Evolutionary conservation across 352 stramenopile species (phyloP).

Genomic region (Chrysophaeum taylorii): DNA sequence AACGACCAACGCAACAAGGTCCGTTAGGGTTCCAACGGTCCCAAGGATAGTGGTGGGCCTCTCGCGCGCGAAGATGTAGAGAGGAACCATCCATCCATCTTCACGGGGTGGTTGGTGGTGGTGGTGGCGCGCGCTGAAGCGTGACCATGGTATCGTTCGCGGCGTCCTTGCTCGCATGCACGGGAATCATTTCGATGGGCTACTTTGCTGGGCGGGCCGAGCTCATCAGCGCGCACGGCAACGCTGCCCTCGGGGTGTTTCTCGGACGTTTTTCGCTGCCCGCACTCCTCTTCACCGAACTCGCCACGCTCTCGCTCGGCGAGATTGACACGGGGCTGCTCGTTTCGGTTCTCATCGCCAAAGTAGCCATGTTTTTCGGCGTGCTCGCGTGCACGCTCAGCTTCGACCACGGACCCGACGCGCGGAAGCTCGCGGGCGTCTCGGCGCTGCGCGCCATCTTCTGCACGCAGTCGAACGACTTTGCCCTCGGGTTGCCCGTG

Average conservation of each 20-base stretch:
- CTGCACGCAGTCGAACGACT: slow-evolving; percentile 17
- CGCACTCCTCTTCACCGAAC: neutral
- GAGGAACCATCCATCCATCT: too few species aligned
- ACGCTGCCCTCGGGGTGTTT: neutral
- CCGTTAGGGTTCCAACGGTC: too few species aligned
- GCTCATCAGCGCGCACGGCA: neutral
- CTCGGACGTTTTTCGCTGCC: slow-evolving; percentile 9
- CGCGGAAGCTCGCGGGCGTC: neutral
- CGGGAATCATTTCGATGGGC: neutral
- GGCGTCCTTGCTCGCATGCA: neutral
- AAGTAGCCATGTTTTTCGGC: neutral
- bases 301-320: neutral
- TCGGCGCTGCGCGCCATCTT: slow-evolving; percentile 9
- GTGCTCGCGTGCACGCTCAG: neutral
- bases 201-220: neutral
- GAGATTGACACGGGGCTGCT: neutral
- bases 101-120: too few species aligned
- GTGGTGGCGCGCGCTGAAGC: too few species aligned
- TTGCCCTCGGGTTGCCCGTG: slow-evolving; percentile 4
- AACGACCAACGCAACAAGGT: too few species aligned
- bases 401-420: neutral
- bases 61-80: too few species aligned
- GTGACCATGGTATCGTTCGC: neutral
- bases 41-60: too few species aligned
- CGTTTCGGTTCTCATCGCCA: neutral